Conservation (phyloP, 768 basidiomycete species). For the Coprinellus aureogranulatus region DNA sequence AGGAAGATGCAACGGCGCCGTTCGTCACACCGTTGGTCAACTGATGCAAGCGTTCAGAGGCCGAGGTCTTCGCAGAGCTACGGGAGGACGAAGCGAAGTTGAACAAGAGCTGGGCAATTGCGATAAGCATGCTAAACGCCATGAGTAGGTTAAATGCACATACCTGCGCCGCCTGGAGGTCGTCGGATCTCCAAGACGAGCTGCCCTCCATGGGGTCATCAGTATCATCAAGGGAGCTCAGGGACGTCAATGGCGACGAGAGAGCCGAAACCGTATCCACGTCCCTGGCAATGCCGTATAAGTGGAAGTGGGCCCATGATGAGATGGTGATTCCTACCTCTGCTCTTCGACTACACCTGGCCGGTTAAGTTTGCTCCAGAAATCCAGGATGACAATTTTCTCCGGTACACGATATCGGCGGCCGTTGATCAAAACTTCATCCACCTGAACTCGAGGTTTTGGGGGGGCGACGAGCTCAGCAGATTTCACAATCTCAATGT, state of each 20-base stretch:
- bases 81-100: slow-evolving; percentile 11
- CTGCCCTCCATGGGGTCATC: slow-evolving; percentile 38
- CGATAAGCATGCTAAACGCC: neutral
- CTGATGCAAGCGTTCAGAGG: neutral
- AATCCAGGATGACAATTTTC: slow-evolving; percentile 86
- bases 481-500: slow-evolving; percentile 80
- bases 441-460: slow-evolving; percentile 51
- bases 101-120: slow-evolving; percentile 27
- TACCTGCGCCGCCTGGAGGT: slow-evolving; percentile 62
- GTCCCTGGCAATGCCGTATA: slow-evolving; percentile 26
- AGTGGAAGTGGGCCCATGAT: neutral
- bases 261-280: slow-evolving; percentile 44
- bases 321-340: slow-evolving; percentile 33
- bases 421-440: slow-evolving; percentile 85
- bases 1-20: neutral
- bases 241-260: slow-evolving; percentile 72
- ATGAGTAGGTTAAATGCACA: slow-evolving; percentile 9
- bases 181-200: slow-evolving; percentile 39
- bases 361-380: slow-evolving; percentile 81
- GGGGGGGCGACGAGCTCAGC: slow-evolving; percentile 44
- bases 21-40: neutral
- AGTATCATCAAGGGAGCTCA: slow-evolving; percentile 68
- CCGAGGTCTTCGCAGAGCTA: neutral
- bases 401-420: slow-evolving; percentile 93
- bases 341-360: slow-evolving; percentile 32